These are phyloP conservation scores for Phellopilus nigrolimitatus DNA, from an alignment of 1,284 basidiomycete species.

Conservation along the genomic window DNA sequence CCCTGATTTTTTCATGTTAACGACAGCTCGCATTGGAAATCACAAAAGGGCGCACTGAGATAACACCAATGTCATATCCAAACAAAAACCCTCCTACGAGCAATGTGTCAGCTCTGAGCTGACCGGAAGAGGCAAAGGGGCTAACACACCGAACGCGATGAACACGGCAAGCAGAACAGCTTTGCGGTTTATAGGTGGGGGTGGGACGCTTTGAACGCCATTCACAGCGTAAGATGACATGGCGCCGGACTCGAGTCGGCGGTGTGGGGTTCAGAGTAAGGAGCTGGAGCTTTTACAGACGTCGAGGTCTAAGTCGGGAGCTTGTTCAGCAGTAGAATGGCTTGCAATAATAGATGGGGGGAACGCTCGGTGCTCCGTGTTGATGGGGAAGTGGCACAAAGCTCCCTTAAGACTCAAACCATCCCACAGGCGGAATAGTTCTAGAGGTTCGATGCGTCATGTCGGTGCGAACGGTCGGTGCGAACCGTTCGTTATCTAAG, in stretches of 20 bases:
- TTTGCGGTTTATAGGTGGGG: slow-evolving; percentile 46
- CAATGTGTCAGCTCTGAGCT: slow-evolving; percentile 25
- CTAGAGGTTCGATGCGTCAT: too few relatives aligned
- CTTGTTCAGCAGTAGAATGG: too few relatives aligned
- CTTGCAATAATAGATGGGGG: too few relatives aligned
- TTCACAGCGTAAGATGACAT: neutral
- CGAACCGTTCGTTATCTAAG: too few relatives aligned
- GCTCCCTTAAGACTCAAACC: too few relatives aligned
- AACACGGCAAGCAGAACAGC: slow-evolving; percentile 60
- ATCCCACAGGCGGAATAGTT: too few relatives aligned
- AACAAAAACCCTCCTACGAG: slow-evolving; percentile 41
- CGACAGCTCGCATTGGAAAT: neutral
- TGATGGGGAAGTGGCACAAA: too few relatives aligned
- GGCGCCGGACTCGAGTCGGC: neutral
- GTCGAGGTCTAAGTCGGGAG: too few relatives aligned
- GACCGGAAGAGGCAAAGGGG: slow-evolving; percentile 14
- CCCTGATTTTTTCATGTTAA: slow-evolving; percentile 47
- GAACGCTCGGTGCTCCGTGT: too few relatives aligned
- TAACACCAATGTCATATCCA: slow-evolving; percentile 71
- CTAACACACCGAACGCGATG: slow-evolving; percentile 42
- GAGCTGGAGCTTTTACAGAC: too few relatives aligned
- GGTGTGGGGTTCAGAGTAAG: too few relatives aligned
- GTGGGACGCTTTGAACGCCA: neutral
- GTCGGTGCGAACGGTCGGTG: too few relatives aligned
- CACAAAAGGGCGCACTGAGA: slow-evolving; percentile 36